phyloP scores from a whole-genome alignment of 352 stramenopile genomes.

The Phytophthora pistaciae region DNA sequence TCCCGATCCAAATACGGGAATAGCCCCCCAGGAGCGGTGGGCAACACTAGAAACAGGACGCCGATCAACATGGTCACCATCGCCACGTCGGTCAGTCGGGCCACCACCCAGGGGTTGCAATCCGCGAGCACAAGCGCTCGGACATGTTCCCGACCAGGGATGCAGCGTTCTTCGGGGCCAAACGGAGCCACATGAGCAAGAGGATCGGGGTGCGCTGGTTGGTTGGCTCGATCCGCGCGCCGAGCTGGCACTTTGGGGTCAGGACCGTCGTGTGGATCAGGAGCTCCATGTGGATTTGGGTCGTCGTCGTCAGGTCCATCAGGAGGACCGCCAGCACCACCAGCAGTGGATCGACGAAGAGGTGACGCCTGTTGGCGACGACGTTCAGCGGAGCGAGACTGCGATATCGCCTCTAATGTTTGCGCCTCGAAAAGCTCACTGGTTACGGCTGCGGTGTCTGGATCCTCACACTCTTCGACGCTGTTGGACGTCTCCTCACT shows the following conservation, averaged over 20 bases:
- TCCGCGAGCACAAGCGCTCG: neutral
- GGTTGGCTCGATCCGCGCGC: no score
- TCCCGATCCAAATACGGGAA: neutral
- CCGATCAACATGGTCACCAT: neutral
- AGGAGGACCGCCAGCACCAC: neutral
- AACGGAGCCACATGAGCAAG: neutral
- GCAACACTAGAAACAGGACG: neutral
- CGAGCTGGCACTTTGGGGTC: no score
- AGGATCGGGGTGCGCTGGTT: neutral
- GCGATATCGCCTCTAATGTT: neutral
- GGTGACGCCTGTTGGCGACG: neutral
- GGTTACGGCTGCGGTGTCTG: neutral
- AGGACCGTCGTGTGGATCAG: neutral
- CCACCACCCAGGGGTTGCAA: neutral
- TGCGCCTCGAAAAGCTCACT: neutral
- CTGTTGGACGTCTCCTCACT: neutral
- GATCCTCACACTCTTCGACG: neutral
- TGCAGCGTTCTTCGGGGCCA: neutral
- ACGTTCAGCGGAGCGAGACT: neutral
- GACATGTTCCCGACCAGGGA: neutral
- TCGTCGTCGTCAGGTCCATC: neutral
- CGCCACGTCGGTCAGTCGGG: neutral
- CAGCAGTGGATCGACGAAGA: neutral
- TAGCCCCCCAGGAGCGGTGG: neutral
- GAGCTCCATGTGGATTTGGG: neutral